Evolutionary conservation across 495 filamentous ascomycete species (phyloP), one percentile per base, ranked within the genome.

Genomic region (Mycothermus thermophilus): DNA sequence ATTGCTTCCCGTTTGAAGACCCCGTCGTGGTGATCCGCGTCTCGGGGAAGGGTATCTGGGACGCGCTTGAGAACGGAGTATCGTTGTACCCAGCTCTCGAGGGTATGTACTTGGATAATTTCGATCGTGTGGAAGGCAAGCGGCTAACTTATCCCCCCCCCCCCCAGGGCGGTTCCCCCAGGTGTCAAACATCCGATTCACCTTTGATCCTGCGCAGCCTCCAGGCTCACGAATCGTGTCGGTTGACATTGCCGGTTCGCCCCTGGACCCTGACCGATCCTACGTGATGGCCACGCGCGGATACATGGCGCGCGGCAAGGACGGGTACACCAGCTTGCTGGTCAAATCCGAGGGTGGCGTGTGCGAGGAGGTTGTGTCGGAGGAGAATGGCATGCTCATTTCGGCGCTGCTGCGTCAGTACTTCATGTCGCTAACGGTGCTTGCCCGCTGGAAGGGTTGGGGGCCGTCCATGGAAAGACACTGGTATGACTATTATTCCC

Each of bases 1-100:
- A 77, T 30, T 86, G 82, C 42, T 94, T 94, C 48, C 86, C 86
- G 0, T 94, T 94, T 41, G 86, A 93, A 47, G 86, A 94, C 35
- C 87, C 86, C 0, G 79, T 87, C 3, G 76, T 93, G 0, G 75
- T 90, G 1, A 59, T 93, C 27, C 73, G 69, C 16, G 59, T 82
- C 8, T 61, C 52, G 1, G 86, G 86, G 0, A 57, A 69, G 33
- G 76, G 70, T 0, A 67, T 94, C 32, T 57, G 72, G 37, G 75
- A 75, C 10, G 86, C 86, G 6, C 51, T 93, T 3, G 85, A 94
- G 53, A 94, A 93, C 38, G 72, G 76, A 0, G 68, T 94, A 12
- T 77, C 74, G 20, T 72, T 75, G 35, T 74, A 86, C 39, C 86
- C 86, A 2, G 82, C 86, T 0, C 66, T 87, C 2, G 86, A 94